These are phyloP conservation scores for Phytophthora crassamura DNA, from an alignment of 352 stramenopile genomes.

Conservation along the genomic window DNA sequence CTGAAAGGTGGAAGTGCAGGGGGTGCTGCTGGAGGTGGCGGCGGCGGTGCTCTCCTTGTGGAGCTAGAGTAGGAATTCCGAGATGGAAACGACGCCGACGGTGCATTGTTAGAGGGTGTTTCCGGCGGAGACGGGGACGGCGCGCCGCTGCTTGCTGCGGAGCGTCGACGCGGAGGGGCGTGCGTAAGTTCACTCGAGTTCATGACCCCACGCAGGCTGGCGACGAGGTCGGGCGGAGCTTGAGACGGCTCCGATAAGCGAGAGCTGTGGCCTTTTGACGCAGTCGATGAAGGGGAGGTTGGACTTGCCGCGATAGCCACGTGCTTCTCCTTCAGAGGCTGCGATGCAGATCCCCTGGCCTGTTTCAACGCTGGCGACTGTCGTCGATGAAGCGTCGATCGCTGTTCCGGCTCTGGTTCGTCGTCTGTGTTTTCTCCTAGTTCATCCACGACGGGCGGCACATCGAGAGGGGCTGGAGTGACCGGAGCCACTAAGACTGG, in stretches of 20 bases:
- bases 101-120: constrained; percentile 13
- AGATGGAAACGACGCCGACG: constrained; percentile 7
- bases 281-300: constrained; percentile 11
- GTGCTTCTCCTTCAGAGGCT: constrained; percentile 32
- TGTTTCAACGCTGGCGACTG: constrained; percentile 25
- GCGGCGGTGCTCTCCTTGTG: constrained; percentile 19
- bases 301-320: constrained; percentile 23
- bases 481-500: constrained; percentile 3
- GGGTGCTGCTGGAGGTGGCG: constrained; percentile 20
- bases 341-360: constrained; percentile 5
- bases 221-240: constrained; percentile 59
- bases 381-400: constrained; percentile 13
- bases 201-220: constrained; percentile 71
- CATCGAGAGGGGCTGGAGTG: constrained; percentile 10
- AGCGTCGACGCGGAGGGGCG: constrained; percentile 39
- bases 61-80: constrained; percentile 1
- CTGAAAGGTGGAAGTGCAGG: constrained; percentile 18
- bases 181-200: constrained; percentile 73
- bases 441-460: constrained; percentile 29
- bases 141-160: constrained; percentile 7
- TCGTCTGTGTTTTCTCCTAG: constrained; percentile 23
- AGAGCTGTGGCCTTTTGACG: constrained; percentile 6
- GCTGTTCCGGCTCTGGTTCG: constrained; percentile 43
- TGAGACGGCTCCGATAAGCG: constrained; percentile 28
- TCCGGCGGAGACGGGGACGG: constrained; percentile 21